These are phyloP conservation scores for Ormosia emarginata DNA, from an alignment of 306 rosid species.

Conservation along the genomic window DNA sequence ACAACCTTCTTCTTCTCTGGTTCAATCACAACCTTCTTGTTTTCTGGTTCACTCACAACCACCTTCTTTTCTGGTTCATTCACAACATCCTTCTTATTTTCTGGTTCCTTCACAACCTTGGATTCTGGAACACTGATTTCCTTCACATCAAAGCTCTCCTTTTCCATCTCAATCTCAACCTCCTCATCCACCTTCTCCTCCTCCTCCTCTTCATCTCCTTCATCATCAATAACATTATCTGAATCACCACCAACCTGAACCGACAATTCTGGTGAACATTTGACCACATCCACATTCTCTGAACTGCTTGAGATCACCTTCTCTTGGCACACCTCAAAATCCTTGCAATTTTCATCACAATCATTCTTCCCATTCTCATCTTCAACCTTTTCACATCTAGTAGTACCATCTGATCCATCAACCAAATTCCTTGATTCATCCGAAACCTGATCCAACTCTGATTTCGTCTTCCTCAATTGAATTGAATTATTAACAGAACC, in stretches of 20 bases:
- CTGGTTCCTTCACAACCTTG: slow-evolving; percentile 19
- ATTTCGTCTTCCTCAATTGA: slow-evolving; percentile 47
- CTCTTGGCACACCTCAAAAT: slow-evolving; percentile 57
- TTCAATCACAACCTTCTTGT: slow-evolving; percentile 34
- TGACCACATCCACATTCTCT: slow-evolving; percentile 25
- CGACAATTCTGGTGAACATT: slow-evolving; percentile 30
- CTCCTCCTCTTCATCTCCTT: slow-evolving; percentile 19
- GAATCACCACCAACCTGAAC: slow-evolving; percentile 13
- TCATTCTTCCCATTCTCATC: slow-evolving; percentile 28
- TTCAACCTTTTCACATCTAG: slow-evolving; percentile 38
- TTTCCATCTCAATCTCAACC: slow-evolving; percentile 39
- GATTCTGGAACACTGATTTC: slow-evolving; percentile 49
- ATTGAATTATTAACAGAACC: slow-evolving; percentile 10
- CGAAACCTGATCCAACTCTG: slow-evolving; percentile 13
- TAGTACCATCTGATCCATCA: slow-evolving; percentile 11
- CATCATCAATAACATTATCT: slow-evolving; percentile 1
- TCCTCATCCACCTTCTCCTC: slow-evolving; percentile 22
- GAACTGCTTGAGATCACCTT: slow-evolving; percentile 37
- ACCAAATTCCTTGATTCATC: slow-evolving; percentile 29
- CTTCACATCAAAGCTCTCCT: slow-evolving; percentile 57
- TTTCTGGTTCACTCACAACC: slow-evolving; percentile 17
- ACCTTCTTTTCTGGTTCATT: slow-evolving; percentile 35
- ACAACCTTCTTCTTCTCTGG: slow-evolving; percentile 28
- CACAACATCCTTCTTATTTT: slow-evolving; percentile 22
- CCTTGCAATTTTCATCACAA: slow-evolving; percentile 46